Evolutionary conservation across 2,329 filamentous ascomycete genomes (phyloP).

Genomic region (Davidsoniella neocaledoniae): DNA sequence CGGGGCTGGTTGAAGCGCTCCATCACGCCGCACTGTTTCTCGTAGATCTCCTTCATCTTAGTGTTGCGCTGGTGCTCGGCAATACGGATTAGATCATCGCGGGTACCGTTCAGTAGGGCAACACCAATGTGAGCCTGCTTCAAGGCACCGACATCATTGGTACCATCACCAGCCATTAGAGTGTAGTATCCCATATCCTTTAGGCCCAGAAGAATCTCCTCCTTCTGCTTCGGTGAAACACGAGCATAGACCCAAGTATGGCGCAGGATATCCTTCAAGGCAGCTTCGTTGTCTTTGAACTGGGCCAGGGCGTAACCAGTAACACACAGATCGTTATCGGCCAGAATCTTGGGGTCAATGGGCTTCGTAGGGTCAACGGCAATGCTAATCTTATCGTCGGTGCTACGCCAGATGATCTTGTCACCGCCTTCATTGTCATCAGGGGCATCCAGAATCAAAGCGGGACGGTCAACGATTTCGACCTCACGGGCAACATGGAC

Average conservation of each 20-base stretch:
- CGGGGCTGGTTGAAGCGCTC: slow-evolving; percentile 82
- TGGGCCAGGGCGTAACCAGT: slow-evolving; percentile 87
- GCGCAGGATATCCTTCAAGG: slow-evolving; percentile 61
- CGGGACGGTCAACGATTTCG: slow-evolving; percentile 92
- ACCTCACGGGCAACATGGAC: slow-evolving; percentile 91
- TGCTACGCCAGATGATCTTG: slow-evolving; percentile 81
- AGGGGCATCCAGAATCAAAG: slow-evolving; percentile 85
- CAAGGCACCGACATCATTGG: slow-evolving; percentile 91
- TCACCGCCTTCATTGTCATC: slow-evolving; percentile 72
- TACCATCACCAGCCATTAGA: slow-evolving; percentile 95
- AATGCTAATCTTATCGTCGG: slow-evolving; percentile 78
- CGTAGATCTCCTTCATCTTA: slow-evolving; percentile 97
- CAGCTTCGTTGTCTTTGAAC: slow-evolving; percentile 58
- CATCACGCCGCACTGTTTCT: slow-evolving; percentile 89
- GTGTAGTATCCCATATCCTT: slow-evolving; percentile 97
- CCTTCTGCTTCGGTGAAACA: slow-evolving; percentile 96
- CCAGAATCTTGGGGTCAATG: slow-evolving; percentile 65
- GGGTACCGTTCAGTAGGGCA: slow-evolving; percentile 84
- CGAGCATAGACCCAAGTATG: slow-evolving; percentile 96
- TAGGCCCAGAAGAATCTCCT: slow-evolving; percentile 89
- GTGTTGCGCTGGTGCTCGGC: slow-evolving; percentile 85
- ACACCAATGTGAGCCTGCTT: slow-evolving; percentile 98
- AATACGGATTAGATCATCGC: slow-evolving; percentile 79
- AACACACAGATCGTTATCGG: slow-evolving; percentile 80
- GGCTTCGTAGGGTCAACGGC: slow-evolving; percentile 69